Base-by-base conservation (phyloP, 2,329 filamentous ascomycete genomes). In the Arthrobotrys megalospora region DNA sequence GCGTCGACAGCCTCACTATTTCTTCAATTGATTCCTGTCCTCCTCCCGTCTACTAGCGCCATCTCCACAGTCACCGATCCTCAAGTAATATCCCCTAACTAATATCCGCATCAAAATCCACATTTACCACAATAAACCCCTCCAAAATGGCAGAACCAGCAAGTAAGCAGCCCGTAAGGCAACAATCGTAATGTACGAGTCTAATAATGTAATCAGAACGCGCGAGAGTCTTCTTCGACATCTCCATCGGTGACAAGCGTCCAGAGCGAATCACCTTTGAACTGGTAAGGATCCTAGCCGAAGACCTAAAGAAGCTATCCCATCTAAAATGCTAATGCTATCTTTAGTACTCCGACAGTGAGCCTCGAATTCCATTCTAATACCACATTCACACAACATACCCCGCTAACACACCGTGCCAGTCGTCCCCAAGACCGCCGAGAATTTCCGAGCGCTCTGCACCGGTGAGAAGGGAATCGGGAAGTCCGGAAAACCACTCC, bases 401-500 rank as follows among this genome's bases (percentile, higher is more conserved):
- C 38, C 36, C 73, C 84, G 58, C 47, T 67, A 43, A 71, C 32
- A 41, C n/a, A 3, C 8, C 21, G 19, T 90, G 97, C 79, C 97
- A 94, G 93, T 93, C 1, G 95, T 96, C 11, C 96, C 96, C 36
- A 96, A 95, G 84, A 91, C 96, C 0, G 95, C 99, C 3, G 96
- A 99, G 85, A 99, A 99, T 85, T 99, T 99, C 83, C 93, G 96
- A 71, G 96, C 93, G 0, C 96, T 87, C 97, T 83, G 90, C 93
- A 97, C 95, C 0, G 95, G 95, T 81, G 95, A 98, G 87, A 97
- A 97, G 86, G 95, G 95, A 79, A 82, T 88, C 24, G 93, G 93
- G 81, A 92, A 93, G 84, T 86, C 89, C 34, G 94, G 94, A 84
- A 94, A 94, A 86, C 92, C 91, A 53, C 89, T 99, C 66, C 92